Conservation (phyloP, 495 filamentous ascomycete genomes). For the Daldinia loculata region DNA sequence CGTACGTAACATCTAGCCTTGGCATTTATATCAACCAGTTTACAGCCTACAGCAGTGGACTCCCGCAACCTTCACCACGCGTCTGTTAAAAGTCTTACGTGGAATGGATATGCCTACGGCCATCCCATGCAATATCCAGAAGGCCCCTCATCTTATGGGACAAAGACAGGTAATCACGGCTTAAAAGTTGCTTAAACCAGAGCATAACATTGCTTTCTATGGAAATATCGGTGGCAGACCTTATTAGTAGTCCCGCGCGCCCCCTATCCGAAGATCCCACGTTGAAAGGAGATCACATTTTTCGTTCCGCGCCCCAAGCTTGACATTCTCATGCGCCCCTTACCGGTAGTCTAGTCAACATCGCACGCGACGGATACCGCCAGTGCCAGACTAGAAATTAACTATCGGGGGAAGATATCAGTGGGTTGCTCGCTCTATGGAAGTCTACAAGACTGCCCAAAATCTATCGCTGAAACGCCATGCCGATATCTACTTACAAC, state of each 20-base stretch:
- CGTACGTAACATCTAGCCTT: neutral
- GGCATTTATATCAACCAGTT: neutral
- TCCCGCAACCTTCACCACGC: neutral
- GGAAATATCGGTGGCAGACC: constrained; percentile 21
- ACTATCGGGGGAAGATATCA: constrained; percentile 35
- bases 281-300: constrained; percentile 23
- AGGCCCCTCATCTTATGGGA: neutral
- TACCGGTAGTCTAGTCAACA: constrained; percentile 25
- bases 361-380: constrained; percentile 27
- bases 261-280: constrained; percentile 26
- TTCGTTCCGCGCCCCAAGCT: constrained; percentile 28
- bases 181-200: neutral
- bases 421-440: constrained; percentile 17
- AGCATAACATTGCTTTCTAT: constrained; percentile 37
- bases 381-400: constrained; percentile 32
- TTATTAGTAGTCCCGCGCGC: constrained; percentile 19
- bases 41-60: neutral
- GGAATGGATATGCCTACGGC: neutral
- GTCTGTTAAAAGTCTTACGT: neutral
- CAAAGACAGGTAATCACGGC: neutral
- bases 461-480: constrained; percentile 38
- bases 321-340: constrained; percentile 28
- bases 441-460: constrained; percentile 40
- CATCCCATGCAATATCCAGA: neutral
- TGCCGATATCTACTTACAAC: constrained; percentile 62